phyloP scores from a whole-genome alignment of 163 green algal species.

The Chlorella variabilis region DNA sequence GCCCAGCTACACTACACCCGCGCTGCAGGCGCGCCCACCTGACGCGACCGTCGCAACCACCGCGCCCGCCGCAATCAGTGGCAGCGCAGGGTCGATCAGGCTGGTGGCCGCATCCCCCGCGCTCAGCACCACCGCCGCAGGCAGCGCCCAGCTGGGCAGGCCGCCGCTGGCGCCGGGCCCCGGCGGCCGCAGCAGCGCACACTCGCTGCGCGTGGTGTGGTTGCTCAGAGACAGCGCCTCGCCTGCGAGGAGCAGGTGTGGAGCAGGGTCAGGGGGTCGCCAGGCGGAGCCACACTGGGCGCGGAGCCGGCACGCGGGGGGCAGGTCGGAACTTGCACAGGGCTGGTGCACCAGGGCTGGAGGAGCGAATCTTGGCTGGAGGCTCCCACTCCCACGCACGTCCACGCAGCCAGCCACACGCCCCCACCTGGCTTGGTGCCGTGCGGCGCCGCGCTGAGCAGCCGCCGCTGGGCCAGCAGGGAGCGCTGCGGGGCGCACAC shows the following conservation, averaged over 20 bases:
- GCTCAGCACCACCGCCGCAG: slow-evolving; percentile 61
- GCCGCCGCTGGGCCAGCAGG: slow-evolving; percentile 5
- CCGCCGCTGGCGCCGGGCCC: slow-evolving; percentile 28
- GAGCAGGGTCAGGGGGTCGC: no score
- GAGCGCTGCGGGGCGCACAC: slow-evolving; percentile 66
- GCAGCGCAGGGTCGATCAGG: slow-evolving; percentile 78
- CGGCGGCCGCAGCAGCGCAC: slow-evolving; percentile 61
- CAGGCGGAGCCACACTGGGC: no score
- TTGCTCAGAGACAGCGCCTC: slow-evolving; percentile 81
- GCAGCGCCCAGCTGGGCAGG: slow-evolving; percentile 77
- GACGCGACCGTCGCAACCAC: slow-evolving; percentile 35
- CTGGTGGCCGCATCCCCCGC: slow-evolving; percentile 75
- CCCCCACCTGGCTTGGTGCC: slow-evolving; percentile 58
- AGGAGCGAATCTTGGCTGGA: no score
- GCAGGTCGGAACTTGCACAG: no score
- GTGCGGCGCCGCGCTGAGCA: slow-evolving; percentile 71
- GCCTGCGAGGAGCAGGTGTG: slow-evolving; percentile 39
- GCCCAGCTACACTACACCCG: not conserved
- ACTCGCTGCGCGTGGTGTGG: slow-evolving; percentile 65
- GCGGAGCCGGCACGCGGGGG: no score
- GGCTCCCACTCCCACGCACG: not conserved
- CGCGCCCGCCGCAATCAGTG: slow-evolving; percentile 66
- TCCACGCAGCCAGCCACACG: not conserved
- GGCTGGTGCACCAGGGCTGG: no score
- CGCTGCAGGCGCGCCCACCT: not conserved